Percentiles rank a stretch among this genome's conserved stretches.
phyloP scores from a whole-genome alignment of 2,329 filamentous ascomycete genomes.

The Neopestalotiopsis sp. region DNA sequence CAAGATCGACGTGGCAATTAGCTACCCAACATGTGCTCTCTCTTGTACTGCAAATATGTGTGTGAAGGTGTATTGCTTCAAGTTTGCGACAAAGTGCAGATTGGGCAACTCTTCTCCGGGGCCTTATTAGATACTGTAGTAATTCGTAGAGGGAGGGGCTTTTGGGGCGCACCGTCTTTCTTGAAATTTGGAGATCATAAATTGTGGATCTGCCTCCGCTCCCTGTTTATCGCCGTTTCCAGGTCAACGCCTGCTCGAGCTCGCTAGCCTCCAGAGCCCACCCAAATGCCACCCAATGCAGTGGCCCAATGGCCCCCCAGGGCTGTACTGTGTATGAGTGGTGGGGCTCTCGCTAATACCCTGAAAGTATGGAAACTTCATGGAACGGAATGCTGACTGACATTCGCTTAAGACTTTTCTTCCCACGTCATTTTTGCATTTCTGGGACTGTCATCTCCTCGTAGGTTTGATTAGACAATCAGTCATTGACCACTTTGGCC shows the following conservation, averaged over 20 bases:
- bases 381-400: too few relatives aligned
- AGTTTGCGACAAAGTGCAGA: constrained; percentile 7
- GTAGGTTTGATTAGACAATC: too few relatives aligned
- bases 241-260: constrained; percentile 1
- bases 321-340: too few relatives aligned
- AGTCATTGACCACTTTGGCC: too few relatives aligned
- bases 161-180: background rate
- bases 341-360: too few relatives aligned
- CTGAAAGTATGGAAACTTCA: too few relatives aligned
- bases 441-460: too few relatives aligned
- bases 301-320: too few relatives aligned
- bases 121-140: background rate
- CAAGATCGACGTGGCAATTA: too few relatives aligned
- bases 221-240: constrained; percentile 12
- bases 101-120: background rate
- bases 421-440: too few relatives aligned
- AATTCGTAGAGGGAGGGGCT: background rate
- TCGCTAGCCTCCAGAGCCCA: background rate
- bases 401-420: too few relatives aligned
- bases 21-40: background rate
- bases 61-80: background rate
- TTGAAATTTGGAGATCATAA: constrained; percentile 16
- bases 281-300: background rate
- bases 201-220: constrained; percentile 5
- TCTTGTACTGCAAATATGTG: background rate